Evolutionary conservation across 257 asterid species (phyloP), one percentile per base, ranked within the genome.

Genomic region (Solanum habrochaites): DNA sequence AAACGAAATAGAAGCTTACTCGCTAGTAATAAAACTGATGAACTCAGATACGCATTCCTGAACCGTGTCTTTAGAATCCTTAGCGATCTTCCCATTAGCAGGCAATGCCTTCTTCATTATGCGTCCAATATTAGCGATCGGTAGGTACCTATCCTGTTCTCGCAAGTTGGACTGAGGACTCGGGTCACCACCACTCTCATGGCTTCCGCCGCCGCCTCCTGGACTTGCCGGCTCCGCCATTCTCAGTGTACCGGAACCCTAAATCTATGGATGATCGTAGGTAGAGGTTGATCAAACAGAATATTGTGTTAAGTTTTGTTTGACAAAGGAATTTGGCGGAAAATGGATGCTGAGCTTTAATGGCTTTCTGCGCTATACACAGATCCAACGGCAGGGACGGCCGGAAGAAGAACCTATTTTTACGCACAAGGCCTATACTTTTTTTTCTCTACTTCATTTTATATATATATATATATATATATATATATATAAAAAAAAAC

Each of bases 71-170:
- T 94, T 94, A 5, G 98, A 93, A n/a, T 94, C 98, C 92, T 92
- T 93, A 13, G 94, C 94, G 83, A 94, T 94, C 90, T 93, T 94
- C 15, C 95, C 98, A 49, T 94, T 94, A 13, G 95, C 85, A 52
- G 98, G 98, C 90, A 94, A 87, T 23, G 94, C 98, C 78, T 93
- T 94, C 90, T 94, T 94, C 98, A 94, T 94, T 87, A 94, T 94
- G 15, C 98, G 93, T 5, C 96, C 94, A 3, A 94, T 92, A 87
- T 94, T 94, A 43, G 98, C 98, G 52, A 94, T 92, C 40, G 98
- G 98, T 7, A 94, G 93, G 82, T 89, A 92, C 21, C 96, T 93
- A 89, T 94, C 98, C 88, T 92, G 97, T 83, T 94, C 97, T 13
- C 96, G 92, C 49, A 91, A 90, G 87, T 91, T 91, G 5, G 95